A percentile compares a stretch with the other conserved stretches of the same genome.
These are phyloP conservation scores for Durio zibethinus DNA, from an alignment of 345 rosid species.

Conservation along the genomic window DNA sequence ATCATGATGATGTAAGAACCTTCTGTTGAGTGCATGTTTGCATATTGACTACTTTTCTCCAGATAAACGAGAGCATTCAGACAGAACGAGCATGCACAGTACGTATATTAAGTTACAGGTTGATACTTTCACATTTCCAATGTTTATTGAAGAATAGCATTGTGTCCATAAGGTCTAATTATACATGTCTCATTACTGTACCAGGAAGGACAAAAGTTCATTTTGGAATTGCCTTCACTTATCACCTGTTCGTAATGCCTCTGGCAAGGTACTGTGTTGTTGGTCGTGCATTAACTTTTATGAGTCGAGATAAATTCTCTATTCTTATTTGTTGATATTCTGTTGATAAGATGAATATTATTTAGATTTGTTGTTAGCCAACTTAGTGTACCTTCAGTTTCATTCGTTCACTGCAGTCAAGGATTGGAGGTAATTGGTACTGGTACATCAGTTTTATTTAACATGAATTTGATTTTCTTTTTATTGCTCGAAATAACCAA, in stretches of 20 bases:
- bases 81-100: slow-evolving; percentile 81
- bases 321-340: not conserved
- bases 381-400: not conserved
- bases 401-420: not conserved
- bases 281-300: slow-evolving; percentile 7
- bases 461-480: not conserved
- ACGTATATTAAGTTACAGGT: slow-evolving; percentile 95
- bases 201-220: slow-evolving; percentile 74
- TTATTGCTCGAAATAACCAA: not conserved
- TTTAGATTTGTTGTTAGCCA: not conserved
- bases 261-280: slow-evolving; percentile 72
- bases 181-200: slow-evolving; percentile 14
- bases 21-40: slow-evolving; percentile 11
- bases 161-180: slow-evolving; percentile 8
- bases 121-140: slow-evolving; percentile 37
- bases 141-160: not conserved
- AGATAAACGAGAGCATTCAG: slow-evolving; percentile 70
- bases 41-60: slow-evolving; percentile 14
- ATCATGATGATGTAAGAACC: not conserved
- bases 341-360: not conserved
- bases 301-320: not conserved
- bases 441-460: not conserved
- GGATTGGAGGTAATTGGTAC: not conserved
- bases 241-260: slow-evolving; percentile 88
- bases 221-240: slow-evolving; percentile 95